phyloP scores from a whole-genome alignment of 148 eudicot genomes.

The Polygonum maritimum region DNA sequence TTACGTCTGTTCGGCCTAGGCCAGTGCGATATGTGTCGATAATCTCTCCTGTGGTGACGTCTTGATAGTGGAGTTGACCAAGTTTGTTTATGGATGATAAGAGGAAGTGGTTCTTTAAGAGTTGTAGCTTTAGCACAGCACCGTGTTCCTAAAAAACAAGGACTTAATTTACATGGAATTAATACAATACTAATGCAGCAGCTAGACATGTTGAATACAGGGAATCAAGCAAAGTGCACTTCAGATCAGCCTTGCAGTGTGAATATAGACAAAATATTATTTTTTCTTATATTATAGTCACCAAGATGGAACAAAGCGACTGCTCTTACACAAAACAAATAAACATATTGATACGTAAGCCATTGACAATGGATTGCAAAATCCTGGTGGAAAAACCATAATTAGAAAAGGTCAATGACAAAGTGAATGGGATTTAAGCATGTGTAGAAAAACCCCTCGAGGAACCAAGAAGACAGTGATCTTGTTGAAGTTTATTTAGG shows the following conservation, averaged over 20 bases:
- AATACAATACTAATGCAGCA: background rate
- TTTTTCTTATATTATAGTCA: too few species aligned
- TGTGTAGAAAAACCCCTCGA: background rate
- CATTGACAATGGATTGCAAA: too few species aligned
- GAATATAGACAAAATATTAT: background rate
- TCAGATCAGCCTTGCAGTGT: background rate
- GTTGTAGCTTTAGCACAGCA: constrained; percentile 55
- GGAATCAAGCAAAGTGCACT: background rate
- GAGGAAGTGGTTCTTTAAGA: constrained; percentile 64
- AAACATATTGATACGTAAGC: background rate
- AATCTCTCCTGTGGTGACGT: constrained; percentile 62
- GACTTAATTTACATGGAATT: background rate
- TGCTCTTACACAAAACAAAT: background rate
- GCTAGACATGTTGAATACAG: background rate
- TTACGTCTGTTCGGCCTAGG: constrained; percentile 49
- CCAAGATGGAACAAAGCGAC: background rate
- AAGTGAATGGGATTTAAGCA: background rate
- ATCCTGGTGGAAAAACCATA: too few species aligned
- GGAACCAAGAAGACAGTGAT: background rate
- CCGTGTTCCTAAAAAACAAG: constrained; percentile 62
- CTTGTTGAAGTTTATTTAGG: background rate
- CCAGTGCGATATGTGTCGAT: constrained; percentile 51
- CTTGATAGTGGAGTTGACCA: constrained; percentile 76
- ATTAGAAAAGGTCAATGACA: background rate
- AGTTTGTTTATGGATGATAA: constrained; percentile 58